Percentiles rank a stretch among this genome's conserved stretches.
Evolutionary conservation across 306 rosid species (phyloP).

Genomic region (Delonix regia): DNA sequence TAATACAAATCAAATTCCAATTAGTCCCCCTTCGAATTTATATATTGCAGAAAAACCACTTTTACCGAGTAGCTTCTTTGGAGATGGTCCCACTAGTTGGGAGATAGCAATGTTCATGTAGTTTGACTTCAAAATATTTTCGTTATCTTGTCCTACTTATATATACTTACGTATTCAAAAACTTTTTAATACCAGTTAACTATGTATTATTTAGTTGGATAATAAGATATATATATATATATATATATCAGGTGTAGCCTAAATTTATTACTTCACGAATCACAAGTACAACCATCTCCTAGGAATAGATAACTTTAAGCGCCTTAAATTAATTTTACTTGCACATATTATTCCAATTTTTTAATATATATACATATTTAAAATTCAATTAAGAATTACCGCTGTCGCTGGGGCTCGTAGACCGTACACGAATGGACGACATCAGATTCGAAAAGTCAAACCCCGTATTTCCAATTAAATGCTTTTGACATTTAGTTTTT

Average conservation of each 20-base stretch:
- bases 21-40: neutral
- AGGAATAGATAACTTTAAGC: no score
- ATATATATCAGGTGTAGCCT: no score
- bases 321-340: no score
- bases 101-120: neutral
- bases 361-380: no score
- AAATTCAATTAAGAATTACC: neutral
- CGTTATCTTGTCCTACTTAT: neutral
- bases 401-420: neutral
- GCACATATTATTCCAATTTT: no score
- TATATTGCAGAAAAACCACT: neutral
- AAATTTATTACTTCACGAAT: no score
- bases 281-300: no score
- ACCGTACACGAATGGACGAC: neutral
- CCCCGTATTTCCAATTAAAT: neutral
- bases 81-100: neutral
- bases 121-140: slow-evolving; percentile 25
- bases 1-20: neutral
- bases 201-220: no score
- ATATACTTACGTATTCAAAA: no score
- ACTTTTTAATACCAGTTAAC: no score
- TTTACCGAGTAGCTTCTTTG: neutral
- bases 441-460: slow-evolving; percentile 15
- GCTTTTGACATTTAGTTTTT: neutral
- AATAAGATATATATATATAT: no score